These are phyloP conservation scores for Ceraceosorus guamensis DNA, from an alignment of 1,284 basidiomycete genomes.

Conservation along the genomic window DNA sequence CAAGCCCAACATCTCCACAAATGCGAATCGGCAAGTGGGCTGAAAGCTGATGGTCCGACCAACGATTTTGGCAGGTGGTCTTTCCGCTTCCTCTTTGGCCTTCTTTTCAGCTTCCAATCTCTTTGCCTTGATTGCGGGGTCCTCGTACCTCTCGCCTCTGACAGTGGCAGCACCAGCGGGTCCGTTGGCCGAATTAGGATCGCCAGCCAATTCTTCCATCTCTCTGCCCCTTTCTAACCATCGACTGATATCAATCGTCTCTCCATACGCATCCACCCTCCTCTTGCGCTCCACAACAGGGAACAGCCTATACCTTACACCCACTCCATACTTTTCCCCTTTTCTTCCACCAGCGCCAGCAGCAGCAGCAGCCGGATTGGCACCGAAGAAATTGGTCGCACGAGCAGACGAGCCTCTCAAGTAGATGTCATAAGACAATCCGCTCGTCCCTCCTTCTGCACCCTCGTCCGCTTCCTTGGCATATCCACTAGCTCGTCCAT, in stretches of 20 bases:
- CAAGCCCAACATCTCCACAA: conserved; percentile 88
- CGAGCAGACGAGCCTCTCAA: conserved; percentile 85
- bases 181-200: too few species aligned
- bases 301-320: conserved; percentile 88
- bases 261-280: conserved; percentile 88
- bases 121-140: too few species aligned
- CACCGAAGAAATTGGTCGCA: conserved; percentile 70
- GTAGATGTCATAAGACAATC: conserved; percentile 87
- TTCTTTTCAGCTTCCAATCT: conserved; percentile 5
- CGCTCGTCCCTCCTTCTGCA: conserved; percentile 57
- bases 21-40: conserved; percentile 74
- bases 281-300: conserved; percentile 89
- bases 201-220: conserved; percentile 25
- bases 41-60: conserved; percentile 67
- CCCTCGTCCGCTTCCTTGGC: conserved; percentile 10
- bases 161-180: conserved; percentile 5
- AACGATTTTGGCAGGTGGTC: conserved; percentile 86
- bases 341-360: background rate
- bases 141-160: conserved; percentile 16
- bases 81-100: conserved; percentile 44
- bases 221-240: conserved; percentile 47
- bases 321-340: conserved; percentile 55
- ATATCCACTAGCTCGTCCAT: conserved; percentile 15
- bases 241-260: conserved; percentile 76
- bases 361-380: background rate